Base-by-base conservation (phyloP, 2,329 filamentous ascomycete species). In the Venturia nashicola region DNA sequence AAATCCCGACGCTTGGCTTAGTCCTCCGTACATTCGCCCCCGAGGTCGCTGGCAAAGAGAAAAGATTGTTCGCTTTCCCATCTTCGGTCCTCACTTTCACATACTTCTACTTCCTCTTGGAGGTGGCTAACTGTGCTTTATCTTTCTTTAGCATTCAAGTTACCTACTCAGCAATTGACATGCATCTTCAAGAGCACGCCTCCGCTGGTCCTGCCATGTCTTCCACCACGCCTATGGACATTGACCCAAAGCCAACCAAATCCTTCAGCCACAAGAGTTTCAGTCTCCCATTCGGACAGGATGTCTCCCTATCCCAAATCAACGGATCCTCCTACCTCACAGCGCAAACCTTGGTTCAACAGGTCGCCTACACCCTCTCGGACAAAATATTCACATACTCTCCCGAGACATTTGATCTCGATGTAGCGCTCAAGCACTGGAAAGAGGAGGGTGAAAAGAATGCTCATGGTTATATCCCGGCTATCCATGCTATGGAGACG, bases 361-460 rank as follows among this genome's bases (percentile, higher is more conserved):
- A 99, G 77, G 88, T 97, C 68, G 91, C 93, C 66, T 99, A 96
- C 78, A 85, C 90, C 67, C 83, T 99, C 66, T 97, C 93, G 64
- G 92, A 97, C 81, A 96, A 96, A 82, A 86, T 97, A 78, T 99
- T 96, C 79, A 89, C 92, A 64, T 97, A 96, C 80, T 97, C 93
- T 2, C 91, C 92, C 36, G 90, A 96, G 72, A 89, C 90, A 16
- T 97, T 97, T 72, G 90, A 95, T 73, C 83, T 99, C 68, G 93
- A 97, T 74, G 76, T 87, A 67, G 91, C 92, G 59, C 86, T 90
- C 63, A 89, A 87, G 75, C 77, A 85, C 69, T 99, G 94, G 94
- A 82, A 85, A 61, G 76, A 78, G 36, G 78, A 84, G 67, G 79
- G 83, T 67, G 87, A 91, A 72, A 80, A 82, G 73, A 99, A 99